Conservation (phyloP, 2,329 filamentous ascomycete species). For the Pezicula radicicola region DNA sequence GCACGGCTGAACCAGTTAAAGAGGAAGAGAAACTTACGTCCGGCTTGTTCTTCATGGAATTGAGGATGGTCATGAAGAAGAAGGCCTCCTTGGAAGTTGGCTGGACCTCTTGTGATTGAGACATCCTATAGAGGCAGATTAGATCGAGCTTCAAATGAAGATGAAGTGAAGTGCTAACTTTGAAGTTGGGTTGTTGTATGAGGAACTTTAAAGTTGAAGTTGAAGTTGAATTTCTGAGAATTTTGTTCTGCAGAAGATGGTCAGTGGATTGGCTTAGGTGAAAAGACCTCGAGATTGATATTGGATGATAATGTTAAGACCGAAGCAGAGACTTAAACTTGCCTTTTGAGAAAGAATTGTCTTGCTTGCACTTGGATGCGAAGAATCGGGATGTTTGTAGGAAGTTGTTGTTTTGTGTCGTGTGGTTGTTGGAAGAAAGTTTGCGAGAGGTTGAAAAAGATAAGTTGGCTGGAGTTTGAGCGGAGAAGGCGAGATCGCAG, state of each 20-base stretch:
- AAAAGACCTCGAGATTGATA: too few relatives aligned
- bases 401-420: too few relatives aligned
- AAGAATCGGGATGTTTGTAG: too few relatives aligned
- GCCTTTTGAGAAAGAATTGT: too few relatives aligned
- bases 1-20: not conserved
- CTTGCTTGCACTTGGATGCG: too few relatives aligned
- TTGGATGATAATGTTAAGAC: too few relatives aligned
- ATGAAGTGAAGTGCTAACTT: not conserved
- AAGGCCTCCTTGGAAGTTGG: constrained; percentile 13
- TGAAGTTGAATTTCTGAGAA: too few relatives aligned
- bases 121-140: not conserved
- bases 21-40: constrained; percentile 11
- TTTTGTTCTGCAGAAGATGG: too few relatives aligned
- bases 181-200: not conserved
- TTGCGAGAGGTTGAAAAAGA: too few relatives aligned
- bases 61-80: constrained; percentile 15
- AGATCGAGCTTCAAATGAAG: not conserved
- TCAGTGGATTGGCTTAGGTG: too few relatives aligned
- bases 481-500: not conserved
- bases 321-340: too few relatives aligned
- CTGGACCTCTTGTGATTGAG: not conserved
- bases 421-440: too few relatives aligned
- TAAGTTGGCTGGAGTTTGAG: not conserved
- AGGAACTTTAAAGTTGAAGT: not conserved
- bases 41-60: constrained; percentile 11